Percentiles rank a stretch among this genome's conserved stretches.
Evolutionary conservation across 768 basidiomycete species (phyloP).

Genomic region (Strobilomyces dryophilus): DNA sequence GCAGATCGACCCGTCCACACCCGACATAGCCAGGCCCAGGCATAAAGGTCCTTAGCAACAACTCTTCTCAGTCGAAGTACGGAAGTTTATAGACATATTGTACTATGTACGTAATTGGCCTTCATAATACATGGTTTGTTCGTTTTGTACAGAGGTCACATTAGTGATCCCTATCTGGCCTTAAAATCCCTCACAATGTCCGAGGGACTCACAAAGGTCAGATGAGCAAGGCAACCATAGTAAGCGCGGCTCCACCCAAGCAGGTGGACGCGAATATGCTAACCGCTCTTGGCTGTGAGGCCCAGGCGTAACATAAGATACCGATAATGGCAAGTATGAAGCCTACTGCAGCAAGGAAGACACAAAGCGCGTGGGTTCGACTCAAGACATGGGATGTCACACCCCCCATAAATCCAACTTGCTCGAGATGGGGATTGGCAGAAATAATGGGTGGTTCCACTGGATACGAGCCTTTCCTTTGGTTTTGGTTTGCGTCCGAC

Average conservation of each 20-base stretch:
- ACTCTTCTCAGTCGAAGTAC: too few relatives aligned
- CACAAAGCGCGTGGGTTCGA: constrained; percentile 46
- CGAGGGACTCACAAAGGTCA: not conserved
- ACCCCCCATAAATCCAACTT: constrained; percentile 42
- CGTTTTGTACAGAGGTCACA: too few relatives aligned
- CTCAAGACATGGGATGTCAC: constrained; percentile 43
- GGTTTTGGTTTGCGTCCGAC: not conserved
- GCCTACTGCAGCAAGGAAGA: constrained; percentile 42
- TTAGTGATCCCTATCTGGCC: too few relatives aligned
- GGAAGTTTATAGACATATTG: too few relatives aligned
- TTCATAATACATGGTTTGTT: too few relatives aligned
- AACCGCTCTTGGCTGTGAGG: constrained; percentile 40
- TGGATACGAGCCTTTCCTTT: constrained; percentile 1
- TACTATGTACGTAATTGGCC: too few relatives aligned
- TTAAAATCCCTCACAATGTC: too few relatives aligned
- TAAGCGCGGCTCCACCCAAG: constrained; percentile 34
- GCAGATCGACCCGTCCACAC: too few relatives aligned
- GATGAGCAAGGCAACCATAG: constrained; percentile 12
- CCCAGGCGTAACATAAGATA: constrained; percentile 50
- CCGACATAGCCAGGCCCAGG: too few relatives aligned
- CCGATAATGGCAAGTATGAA: constrained; percentile 50
- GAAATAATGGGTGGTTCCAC: constrained; percentile 35
- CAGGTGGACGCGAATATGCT: constrained; percentile 40
- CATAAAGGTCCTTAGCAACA: too few relatives aligned
- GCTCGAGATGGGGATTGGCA: constrained; percentile 47